Percentiles rank a stretch among this genome's conserved stretches.
phyloP scores from a whole-genome alignment of 768 basidiomycete species.

The Boletus sp. region DNA sequence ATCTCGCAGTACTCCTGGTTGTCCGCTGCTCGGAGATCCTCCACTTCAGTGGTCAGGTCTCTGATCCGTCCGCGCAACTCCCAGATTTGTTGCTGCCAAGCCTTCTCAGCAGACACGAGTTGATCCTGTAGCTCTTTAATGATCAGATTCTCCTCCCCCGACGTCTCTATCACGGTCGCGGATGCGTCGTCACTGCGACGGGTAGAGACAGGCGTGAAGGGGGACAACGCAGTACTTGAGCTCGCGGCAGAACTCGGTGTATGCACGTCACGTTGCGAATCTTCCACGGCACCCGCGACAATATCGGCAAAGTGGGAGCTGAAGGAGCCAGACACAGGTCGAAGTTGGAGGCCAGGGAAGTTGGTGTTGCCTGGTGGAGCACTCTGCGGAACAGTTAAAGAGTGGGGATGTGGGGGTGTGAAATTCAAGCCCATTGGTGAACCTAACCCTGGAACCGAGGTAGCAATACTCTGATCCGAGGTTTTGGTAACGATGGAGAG shows the following conservation, averaged over 20 bases:
- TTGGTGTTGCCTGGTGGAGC: constrained; percentile 63
- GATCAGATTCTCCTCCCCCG: constrained; percentile 44
- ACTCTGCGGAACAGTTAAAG: constrained; percentile 45
- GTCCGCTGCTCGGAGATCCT: constrained; percentile 47
- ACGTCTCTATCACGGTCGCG: constrained; percentile 20
- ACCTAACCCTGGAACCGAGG: constrained; percentile 12
- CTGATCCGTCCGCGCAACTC: constrained; percentile 74
- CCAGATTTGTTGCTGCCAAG: constrained; percentile 73
- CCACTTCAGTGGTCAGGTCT: constrained; percentile 68
- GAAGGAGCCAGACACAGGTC: constrained; percentile 76
- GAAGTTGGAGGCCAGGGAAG: constrained; percentile 66
- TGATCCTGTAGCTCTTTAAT: constrained; percentile 62
- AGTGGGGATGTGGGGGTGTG: constrained; percentile 6
- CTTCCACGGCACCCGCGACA: constrained; percentile 26
- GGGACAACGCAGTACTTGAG: constrained; percentile 42
- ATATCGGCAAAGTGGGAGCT: constrained; percentile 62
- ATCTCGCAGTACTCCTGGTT: constrained; percentile 50
- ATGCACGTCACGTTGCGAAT: constrained; percentile 42
- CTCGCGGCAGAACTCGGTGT: constrained; percentile 51
- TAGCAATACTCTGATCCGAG: constrained; percentile 13
- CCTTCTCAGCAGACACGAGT: constrained; percentile 52
- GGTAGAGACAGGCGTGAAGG: constrained; percentile 43
- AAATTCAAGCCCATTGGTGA: constrained; percentile 13
- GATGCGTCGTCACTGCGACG: constrained; percentile 36
- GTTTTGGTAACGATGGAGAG: constrained; percentile 30